These are phyloP conservation scores for Lasiodiplodia theobromae DNA, from an alignment of 2,329 filamentous ascomycete species.

Conservation along the genomic window DNA sequence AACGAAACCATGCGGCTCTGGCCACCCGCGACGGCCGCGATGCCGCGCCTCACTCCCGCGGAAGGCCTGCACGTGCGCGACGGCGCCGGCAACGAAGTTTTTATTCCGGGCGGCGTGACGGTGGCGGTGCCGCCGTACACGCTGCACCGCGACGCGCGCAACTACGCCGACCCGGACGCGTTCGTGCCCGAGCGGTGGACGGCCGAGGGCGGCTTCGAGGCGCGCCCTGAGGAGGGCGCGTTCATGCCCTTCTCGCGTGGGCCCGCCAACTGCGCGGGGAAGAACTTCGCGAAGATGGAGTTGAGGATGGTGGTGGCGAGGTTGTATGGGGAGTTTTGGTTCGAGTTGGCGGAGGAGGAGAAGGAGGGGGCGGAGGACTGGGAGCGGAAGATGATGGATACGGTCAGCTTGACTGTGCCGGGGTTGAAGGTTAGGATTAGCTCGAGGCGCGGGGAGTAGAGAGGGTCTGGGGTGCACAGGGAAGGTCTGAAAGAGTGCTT, in stretches of 20 bases:
- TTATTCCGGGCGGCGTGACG: conserved; percentile 42
- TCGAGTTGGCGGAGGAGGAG: background rate
- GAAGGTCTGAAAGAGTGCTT: background rate
- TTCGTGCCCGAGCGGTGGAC: conserved; percentile 22
- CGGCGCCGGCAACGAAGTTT: conserved; percentile 25
- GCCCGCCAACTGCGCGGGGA: conserved; percentile 11
- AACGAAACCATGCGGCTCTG: conserved; percentile 54
- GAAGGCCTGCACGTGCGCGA: conserved; percentile 47
- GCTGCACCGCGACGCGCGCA: conserved; percentile 31
- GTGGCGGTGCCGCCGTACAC: conserved; percentile 34
- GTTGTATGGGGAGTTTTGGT: background rate
- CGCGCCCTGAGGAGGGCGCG: background rate
- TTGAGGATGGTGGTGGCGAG: conserved; percentile 7
- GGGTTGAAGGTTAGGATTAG: background rate
- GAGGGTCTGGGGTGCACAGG: background rate
- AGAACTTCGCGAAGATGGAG: conserved; percentile 19
- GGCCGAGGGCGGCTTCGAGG: background rate
- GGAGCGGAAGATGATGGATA: background rate
- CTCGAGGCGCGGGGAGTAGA: background rate
- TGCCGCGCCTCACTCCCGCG: conserved; percentile 48
- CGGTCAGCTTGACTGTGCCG: conserved; percentile 8
- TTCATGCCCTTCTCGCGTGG: conserved; percentile 21
- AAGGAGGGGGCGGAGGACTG: background rate
- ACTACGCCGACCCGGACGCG: conserved; percentile 4
- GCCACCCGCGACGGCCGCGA: conserved; percentile 48